Evolutionary conservation across 306 rosid genomes (phyloP), one percentile per base, ranked within the genome.

Genomic region (Cotoneaster glaucophyllus): DNA sequence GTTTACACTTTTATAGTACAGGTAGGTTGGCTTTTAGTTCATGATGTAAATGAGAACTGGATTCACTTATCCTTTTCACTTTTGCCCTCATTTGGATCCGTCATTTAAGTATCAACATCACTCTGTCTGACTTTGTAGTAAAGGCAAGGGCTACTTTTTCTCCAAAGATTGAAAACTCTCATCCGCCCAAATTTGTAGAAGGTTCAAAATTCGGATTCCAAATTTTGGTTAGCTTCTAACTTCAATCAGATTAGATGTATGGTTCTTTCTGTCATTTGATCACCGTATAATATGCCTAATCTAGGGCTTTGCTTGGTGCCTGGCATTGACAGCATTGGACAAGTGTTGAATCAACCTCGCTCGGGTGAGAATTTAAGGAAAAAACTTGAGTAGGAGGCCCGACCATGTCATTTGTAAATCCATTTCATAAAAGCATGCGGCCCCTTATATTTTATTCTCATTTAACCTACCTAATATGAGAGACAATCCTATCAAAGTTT

Each of bases 11-110:
- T 44, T 3, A 11, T 3, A 3, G 10, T 72, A 57, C 57, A 70
- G 64, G 44, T 43, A 61, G 26, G 26, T 67, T 61, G 6, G 28
- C 48, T 67, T 84, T 52, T 66, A 32, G 80, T 75, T 73, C 22
- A 7, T 29, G 31, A 48, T 56, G 10, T 74, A 59, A 19, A 53
- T 56, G 74, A 71, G 90, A 85, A 86, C 80, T 78, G 67, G 96
- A 90, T 90, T 82, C 89, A 83, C 86, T 69, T 75, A 80, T 84
- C 80, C 12, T 64, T 84, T 71, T 80, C 79, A 54, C 79, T 63
- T 80, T 78, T 67, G 31, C 19, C 59, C 67, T 17, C 21, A 86
- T 69, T 79, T 58, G 84, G 89, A 83, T 83, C 65, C 86, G 76
- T 67, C 70, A 64, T 67, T 77, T 37, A 68, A 78, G 79, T 71